phyloP scores from a whole-genome alignment of 345 rosid genomes.

The Nephelium lappaceum region DNA sequence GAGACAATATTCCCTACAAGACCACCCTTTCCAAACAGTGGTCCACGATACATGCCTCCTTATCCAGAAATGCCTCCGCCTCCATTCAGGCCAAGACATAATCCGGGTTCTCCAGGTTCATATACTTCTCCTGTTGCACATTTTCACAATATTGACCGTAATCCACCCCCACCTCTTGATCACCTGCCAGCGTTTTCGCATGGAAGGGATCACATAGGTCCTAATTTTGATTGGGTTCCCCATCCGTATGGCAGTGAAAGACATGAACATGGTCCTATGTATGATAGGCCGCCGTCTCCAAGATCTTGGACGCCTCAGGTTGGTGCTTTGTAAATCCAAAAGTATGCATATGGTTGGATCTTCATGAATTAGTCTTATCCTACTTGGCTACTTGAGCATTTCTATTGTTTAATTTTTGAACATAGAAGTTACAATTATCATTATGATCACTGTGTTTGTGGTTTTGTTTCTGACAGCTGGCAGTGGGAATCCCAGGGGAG shows the following conservation, averaged over 20 bases:
- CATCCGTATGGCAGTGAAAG: slow-evolving; percentile 52
- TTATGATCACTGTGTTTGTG: not conserved
- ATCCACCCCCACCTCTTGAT: slow-evolving; percentile 45
- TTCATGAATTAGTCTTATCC: slow-evolving; percentile 4
- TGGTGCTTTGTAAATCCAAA: slow-evolving; percentile 18
- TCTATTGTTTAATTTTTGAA: slow-evolving; percentile 3
- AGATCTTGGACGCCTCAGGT: slow-evolving; percentile 81
- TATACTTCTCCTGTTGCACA: slow-evolving; percentile 57
- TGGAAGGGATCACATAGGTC: slow-evolving; percentile 41
- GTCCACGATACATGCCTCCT: slow-evolving; percentile 64
- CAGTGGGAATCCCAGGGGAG: slow-evolving; percentile 52
- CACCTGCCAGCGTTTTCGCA: slow-evolving; percentile 51
- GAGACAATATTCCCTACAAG: slow-evolving; percentile 64
- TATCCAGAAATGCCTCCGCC: slow-evolving; percentile 72
- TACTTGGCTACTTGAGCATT: not conserved
- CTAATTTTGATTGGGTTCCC: slow-evolving; percentile 38
- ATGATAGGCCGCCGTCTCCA: slow-evolving; percentile 71
- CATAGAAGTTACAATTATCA: not conserved
- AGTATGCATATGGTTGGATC: not conserved
- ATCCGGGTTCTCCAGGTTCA: slow-evolving; percentile 63
- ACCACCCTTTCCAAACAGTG: slow-evolving; percentile 44
- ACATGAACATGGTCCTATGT: slow-evolving; percentile 65
- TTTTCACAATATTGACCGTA: slow-evolving; percentile 53
- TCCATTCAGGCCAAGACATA: slow-evolving; percentile 67
- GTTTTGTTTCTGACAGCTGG: slow-evolving; percentile 44